Conservation (phyloP, 1,284 basidiomycete genomes). For the Somion occarium region DNA sequence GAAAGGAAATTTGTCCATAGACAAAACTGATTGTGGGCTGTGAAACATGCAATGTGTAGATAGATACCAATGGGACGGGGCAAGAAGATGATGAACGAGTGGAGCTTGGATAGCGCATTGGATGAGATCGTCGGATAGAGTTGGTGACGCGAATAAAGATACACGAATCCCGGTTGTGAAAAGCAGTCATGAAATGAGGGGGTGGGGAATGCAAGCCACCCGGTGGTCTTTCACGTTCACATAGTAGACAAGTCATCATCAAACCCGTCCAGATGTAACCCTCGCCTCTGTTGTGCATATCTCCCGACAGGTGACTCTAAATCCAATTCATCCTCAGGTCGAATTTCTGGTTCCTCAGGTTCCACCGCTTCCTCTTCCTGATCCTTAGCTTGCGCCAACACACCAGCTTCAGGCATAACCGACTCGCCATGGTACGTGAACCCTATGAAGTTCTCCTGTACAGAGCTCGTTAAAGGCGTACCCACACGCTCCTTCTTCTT, state of each 20-base stretch:
- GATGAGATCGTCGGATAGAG: not conserved
- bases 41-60: not conserved
- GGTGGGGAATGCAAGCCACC: not conserved
- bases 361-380: slow-evolving; percentile 29
- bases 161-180: not conserved
- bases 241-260: slow-evolving; percentile 30
- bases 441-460: slow-evolving; percentile 92
- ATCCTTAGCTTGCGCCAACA: not conserved
- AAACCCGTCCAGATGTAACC: slow-evolving; percentile 41
- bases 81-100: not conserved
- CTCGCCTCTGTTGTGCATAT: slow-evolving; percentile 53
- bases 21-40: not conserved
- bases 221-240: not conserved
- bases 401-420: slow-evolving; percentile 49
- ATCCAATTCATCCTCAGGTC: slow-evolving; percentile 52
- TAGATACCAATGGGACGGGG: not conserved
- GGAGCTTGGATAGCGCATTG: not conserved
- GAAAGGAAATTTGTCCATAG: not conserved
- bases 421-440: slow-evolving; percentile 86
- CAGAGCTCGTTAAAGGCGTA: slow-evolving; percentile 76
- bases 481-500: slow-evolving; percentile 36
- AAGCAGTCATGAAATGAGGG: not conserved
- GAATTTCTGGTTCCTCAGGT: slow-evolving; percentile 56
- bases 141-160: not conserved
- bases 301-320: slow-evolving; percentile 50